These are phyloP conservation scores for Drechslerella stenobrocha DNA, from an alignment of 2,329 filamentous ascomycete species.

Conservation along the genomic window DNA sequence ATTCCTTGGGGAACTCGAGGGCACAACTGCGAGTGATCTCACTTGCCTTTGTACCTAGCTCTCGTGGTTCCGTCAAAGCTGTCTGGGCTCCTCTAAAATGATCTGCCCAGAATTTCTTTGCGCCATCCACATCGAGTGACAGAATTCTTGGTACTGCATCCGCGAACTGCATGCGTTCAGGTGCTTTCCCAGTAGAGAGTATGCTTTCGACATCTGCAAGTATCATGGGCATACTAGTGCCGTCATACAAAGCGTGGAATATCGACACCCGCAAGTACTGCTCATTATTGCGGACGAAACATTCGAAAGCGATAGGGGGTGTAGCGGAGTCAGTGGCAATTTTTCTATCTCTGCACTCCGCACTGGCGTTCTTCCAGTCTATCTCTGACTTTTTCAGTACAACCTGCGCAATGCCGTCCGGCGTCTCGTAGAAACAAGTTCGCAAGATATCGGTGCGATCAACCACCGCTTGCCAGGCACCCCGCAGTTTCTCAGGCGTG, in stretches of 20 bases:
- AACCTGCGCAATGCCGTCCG: slow-evolving; percentile 76
- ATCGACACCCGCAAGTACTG: slow-evolving; percentile 66
- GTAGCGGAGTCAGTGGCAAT: slow-evolving; percentile 53
- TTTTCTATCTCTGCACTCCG: slow-evolving; percentile 47
- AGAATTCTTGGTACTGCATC: slow-evolving; percentile 72
- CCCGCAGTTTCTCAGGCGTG: slow-evolving; percentile 59
- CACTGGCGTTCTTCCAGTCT: slow-evolving; percentile 58
- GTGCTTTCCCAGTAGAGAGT: slow-evolving; percentile 57
- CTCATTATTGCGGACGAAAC: slow-evolving; percentile 10
- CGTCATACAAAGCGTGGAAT: slow-evolving; percentile 88
- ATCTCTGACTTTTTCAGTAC: slow-evolving; percentile 60
- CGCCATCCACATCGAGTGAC: slow-evolving; percentile 60
- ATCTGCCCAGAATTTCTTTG: slow-evolving; percentile 69
- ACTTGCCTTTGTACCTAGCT: slow-evolving; percentile 49
- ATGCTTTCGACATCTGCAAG: slow-evolving; percentile 63
- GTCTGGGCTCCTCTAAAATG: slow-evolving; percentile 57
- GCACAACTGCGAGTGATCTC: slow-evolving; percentile 15
- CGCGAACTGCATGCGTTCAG: slow-evolving; percentile 61
- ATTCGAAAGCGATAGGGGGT: slow-evolving; percentile 25
- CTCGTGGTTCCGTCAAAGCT: slow-evolving; percentile 2
- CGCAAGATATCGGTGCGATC: slow-evolving; percentile 67
- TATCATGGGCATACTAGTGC: slow-evolving; percentile 72
- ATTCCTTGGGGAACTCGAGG: slow-evolving; percentile 54
- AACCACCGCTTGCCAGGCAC: slow-evolving; percentile 65
- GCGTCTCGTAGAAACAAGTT: slow-evolving; percentile 71